A percentile compares a stretch with the other conserved stretches of the same genome.
Evolutionary conservation across 202 grass and related monocot genomes (phyloP).

Genomic region (Schoenoplectus tabernaemontani): DNA sequence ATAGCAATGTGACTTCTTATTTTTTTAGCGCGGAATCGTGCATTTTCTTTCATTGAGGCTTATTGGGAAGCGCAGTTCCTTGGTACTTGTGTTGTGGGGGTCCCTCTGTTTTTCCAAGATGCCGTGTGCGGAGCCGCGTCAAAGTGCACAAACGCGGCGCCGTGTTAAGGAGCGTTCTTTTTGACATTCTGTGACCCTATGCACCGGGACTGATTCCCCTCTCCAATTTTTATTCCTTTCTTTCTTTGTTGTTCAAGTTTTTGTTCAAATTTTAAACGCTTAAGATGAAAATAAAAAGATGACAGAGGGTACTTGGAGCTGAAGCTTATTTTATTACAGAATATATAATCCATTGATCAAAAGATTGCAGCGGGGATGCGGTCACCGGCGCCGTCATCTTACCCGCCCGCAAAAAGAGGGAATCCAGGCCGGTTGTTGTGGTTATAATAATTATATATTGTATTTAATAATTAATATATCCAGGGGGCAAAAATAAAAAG

Average conservation of each 20-base stretch:
- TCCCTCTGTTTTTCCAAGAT: neutral
- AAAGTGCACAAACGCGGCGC: constrained; percentile 24
- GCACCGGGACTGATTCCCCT: neutral
- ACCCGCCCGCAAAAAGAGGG: constrained; percentile 30
- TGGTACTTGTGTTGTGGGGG: constrained; percentile 9
- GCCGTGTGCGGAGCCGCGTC: constrained; percentile 13
- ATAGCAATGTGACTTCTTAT: no score
- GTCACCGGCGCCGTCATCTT: constrained; percentile 45
- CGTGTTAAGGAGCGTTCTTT: neutral
- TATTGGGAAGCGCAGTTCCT: constrained; percentile 10
- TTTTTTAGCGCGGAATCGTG: neutral
- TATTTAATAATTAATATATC: neutral
- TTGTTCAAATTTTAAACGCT: neutral
- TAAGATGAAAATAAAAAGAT: no score
- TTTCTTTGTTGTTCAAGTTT: no score
- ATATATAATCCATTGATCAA: neutral
- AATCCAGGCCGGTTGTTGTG: constrained; percentile 31
- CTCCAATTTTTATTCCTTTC: neutral
- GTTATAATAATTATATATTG: constrained; percentile 23
- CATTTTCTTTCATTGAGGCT: neutral
- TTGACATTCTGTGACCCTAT: neutral
- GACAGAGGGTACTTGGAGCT: no score
- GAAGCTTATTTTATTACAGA: neutral
- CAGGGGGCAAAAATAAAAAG: constrained; percentile 18
- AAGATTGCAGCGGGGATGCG: neutral